Evolutionary conservation across 169 alveolate genomes (phyloP), one percentile per base, ranked within the genome.

Genomic region (Perkinsus chesapeaki): DNA sequence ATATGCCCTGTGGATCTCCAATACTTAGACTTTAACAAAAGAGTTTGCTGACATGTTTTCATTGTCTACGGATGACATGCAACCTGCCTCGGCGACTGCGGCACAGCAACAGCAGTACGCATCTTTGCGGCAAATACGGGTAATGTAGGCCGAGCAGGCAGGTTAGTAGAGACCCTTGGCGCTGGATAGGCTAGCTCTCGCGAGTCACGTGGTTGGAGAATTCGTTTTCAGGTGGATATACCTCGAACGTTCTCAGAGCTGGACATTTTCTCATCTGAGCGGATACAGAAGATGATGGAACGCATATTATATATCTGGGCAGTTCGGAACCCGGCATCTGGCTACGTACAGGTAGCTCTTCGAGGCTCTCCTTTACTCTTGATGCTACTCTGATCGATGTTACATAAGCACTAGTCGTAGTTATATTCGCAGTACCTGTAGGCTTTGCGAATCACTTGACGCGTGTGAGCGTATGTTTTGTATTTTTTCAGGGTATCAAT

Each of bases 301-400:
- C 95, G 99, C 82, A 96, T 98, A 20, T 96, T 98, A 92, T 98
- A 96, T 93, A 96, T 98, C 34, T 98, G 98, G 98, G 97, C 99
- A 23, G 97, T 97, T 48, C 94, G 98, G 92, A 97, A 98, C 95
- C 99, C 99, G 20, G 99, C 99, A 1, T 96, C 98, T 93, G 99
- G 99, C 73, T 98, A 98, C 94, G 99, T 98, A 5, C 99, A 95
- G 94, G 94, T 93, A 93, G 19, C 39, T 43, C 47, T 5, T 43
- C n/a, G 39, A 37, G 34, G 3, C 34, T 48, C 36, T 16, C 27
- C 39, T 93, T 38, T 82, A 43, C 39, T 93, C 39, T 94, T n/a
- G n/a, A n/a, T n/a, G n/a, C n/a, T n/a, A n/a, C n/a, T n/a, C n/a
- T n/a, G n/a, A n/a, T n/a, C n/a, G n/a, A n/a, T n/a, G n/a, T n/a